A percentile compares a stretch with the other conserved stretches of the same genome.
These are phyloP conservation scores for Paulownia fortunei DNA, from an alignment of 257 asterid genomes.

Conservation along the genomic window DNA sequence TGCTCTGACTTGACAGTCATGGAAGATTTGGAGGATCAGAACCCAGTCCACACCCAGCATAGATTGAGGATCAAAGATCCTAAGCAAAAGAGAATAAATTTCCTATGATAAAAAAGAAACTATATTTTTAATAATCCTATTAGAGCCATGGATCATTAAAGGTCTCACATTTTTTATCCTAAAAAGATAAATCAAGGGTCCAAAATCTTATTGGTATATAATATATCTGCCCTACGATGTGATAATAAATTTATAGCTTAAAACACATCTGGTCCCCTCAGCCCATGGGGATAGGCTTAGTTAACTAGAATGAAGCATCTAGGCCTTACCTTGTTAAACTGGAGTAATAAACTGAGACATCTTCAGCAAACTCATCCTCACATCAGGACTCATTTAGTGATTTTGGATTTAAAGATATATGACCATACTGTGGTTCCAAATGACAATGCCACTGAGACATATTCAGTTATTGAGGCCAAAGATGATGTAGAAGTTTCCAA, in stretches of 20 bases:
- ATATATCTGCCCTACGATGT: neutral
- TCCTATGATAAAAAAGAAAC: too few species aligned
- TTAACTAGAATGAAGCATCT: too few species aligned
- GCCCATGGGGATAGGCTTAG: too few species aligned
- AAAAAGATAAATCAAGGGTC: neutral
- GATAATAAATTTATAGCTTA: neutral
- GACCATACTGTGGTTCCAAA: neutral
- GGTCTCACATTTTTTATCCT: neutral
- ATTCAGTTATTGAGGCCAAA: neutral
- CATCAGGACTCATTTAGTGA: too few species aligned
- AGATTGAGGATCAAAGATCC: neutral
- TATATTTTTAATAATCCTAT: neutral
- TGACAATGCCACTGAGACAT: neutral
- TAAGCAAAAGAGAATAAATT: neutral
- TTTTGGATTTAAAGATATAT: neutral
- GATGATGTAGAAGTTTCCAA: neutral
- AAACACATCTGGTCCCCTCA: neutral
- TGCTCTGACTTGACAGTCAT: neutral
- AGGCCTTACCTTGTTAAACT: neutral
- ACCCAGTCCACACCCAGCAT: neutral
- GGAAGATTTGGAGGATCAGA: constrained; percentile 25
- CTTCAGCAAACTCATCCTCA: too few species aligned
- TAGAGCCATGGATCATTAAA: neutral
- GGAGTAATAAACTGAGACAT: neutral
- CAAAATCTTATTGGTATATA: neutral